Evolutionary conservation across 371 early-diverging fungal species (phyloP), one percentile per base, ranked within the genome.

Genomic region (Zychaea mexicana): DNA sequence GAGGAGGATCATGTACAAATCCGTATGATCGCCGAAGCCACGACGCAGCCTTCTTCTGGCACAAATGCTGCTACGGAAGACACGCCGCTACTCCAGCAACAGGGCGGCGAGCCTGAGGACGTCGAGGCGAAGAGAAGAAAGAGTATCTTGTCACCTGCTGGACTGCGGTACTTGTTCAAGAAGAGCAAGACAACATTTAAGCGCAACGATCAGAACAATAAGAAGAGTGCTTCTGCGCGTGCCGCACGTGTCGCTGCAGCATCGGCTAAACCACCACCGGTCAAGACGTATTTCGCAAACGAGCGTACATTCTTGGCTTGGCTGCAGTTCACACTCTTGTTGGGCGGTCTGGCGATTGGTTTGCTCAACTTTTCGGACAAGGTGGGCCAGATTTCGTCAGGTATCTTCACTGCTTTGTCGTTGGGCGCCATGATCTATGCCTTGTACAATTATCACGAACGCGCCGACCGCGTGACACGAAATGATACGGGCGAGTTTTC

Each of bases 231-330:
- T 30, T 27, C 22, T 45, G 21, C 30, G 24, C 42, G 38, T 52
- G 28, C 13, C 31, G 36, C 36, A 10, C 21, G 63, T 13, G 61
- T 61, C 17, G 71, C 71, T 32, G 39, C 45, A 59, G 62, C 67
- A 28, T 55, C 64, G 10, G 64, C 67, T 13, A 74, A 71, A 52
- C 70, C 82, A 15, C 76, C 77, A 9, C 77, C 78, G 47, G 85
- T 96, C 49, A 98, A 98, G 79, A 95, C 96, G 13, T 97, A 91
- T 70, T 98, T 98, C 81, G 98, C 98, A 57, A 98, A 98, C 68
- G 98, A 98, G 75, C 87, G 98, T 55, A 98, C 98, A 0, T 98
- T 98, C 73, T 79, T 98, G 61, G 88, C 93, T 27, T 90, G 90
- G 90, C 79, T 90, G 38, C 79, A 86, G 61, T 90, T 89, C 65